Evolutionary conservation across 225 moss, liverwort and hornwort species (phyloP).

Genomic region (Asterella californica): DNA sequence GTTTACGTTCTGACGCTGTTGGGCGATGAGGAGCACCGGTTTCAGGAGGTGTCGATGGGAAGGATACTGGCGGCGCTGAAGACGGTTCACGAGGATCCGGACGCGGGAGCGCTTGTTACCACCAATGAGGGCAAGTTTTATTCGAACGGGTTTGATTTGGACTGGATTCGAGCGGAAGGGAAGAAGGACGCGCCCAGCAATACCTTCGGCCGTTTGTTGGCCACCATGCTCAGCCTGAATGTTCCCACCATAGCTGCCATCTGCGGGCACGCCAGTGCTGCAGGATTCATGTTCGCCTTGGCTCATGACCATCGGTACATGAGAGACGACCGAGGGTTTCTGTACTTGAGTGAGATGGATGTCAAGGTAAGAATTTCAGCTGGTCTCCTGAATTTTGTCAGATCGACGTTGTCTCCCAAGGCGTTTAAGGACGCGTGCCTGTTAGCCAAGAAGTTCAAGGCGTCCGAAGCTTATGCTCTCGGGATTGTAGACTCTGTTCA

Average conservation of each 20-base stretch:
- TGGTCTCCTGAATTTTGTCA: slow-evolving; percentile 30
- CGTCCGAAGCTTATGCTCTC: slow-evolving; percentile 39
- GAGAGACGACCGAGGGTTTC: slow-evolving; percentile 41
- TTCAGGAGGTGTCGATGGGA: slow-evolving; percentile 15
- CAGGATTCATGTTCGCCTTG: slow-evolving; percentile 37
- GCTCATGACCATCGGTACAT: slow-evolving; percentile 49
- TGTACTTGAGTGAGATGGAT: slow-evolving; percentile 41
- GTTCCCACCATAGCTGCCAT: slow-evolving; percentile 46
- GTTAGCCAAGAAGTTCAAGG: slow-evolving; percentile 35
- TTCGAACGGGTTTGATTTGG: slow-evolving; percentile 44
- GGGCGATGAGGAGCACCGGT: slow-evolving; percentile 37
- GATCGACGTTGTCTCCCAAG: slow-evolving; percentile 32
- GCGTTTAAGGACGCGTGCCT: slow-evolving; percentile 37
- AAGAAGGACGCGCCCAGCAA: slow-evolving; percentile 25
- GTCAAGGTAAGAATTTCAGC: slow-evolving; percentile 32
- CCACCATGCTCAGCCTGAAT: slow-evolving; percentile 35
- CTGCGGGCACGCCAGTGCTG: slow-evolving; percentile 43
- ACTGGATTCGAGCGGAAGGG: slow-evolving; percentile 32
- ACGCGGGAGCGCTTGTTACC: slow-evolving; percentile 43
- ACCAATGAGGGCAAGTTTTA: slow-evolving; percentile 48
- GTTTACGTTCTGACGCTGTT: slow-evolving; percentile 42
- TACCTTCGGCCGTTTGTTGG: slow-evolving; percentile 1
- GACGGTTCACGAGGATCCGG: slow-evolving; percentile 30
- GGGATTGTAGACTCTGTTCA: slow-evolving; percentile 34
- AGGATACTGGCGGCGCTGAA: slow-evolving; percentile 34